Evolutionary conservation across 106 monocot species (phyloP).

Genomic region (Dioscorea alata): DNA sequence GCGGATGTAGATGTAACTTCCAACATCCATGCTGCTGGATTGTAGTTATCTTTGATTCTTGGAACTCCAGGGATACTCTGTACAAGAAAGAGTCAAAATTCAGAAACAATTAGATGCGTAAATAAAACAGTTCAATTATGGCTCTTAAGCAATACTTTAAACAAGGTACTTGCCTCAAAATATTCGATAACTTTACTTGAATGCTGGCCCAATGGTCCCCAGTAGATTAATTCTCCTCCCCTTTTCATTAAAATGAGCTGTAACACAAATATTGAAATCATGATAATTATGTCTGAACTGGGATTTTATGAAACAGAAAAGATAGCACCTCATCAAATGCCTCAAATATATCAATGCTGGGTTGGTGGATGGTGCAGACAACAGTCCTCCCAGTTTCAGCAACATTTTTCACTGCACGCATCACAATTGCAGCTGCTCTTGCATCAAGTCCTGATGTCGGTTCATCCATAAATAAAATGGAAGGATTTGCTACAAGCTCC

Average conservation of each 20-base stretch:
- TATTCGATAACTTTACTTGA: no score
- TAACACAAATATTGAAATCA: no score
- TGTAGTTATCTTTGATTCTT: constrained; percentile 54
- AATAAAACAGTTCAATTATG: no score
- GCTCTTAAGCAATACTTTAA: no score
- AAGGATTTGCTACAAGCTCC: constrained; percentile 73
- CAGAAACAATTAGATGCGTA: constrained; percentile 4
- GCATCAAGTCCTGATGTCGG: constrained; percentile 83
- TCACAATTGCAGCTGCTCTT: constrained; percentile 71
- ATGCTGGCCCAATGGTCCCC: no score
- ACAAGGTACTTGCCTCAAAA: no score
- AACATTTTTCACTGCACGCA: constrained; percentile 73
- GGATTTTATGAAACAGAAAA: no score
- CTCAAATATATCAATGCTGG: constrained; percentile 74
- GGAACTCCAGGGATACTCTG: constrained; percentile 63
- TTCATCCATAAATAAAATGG: constrained; percentile 77
- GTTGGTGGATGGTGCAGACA: constrained; percentile 77
- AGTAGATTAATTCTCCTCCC: no score
- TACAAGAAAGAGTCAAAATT: no score
- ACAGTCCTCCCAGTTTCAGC: constrained; percentile 67
- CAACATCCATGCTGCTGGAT: constrained; percentile 78
- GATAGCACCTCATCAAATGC: constrained; percentile 69
- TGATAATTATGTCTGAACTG: no score
- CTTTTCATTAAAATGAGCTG: no score
- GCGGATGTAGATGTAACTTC: constrained; percentile 53